Conservation (phyloP, 192 early-diverging fungal species). For the Coemansia sp. region DNA sequence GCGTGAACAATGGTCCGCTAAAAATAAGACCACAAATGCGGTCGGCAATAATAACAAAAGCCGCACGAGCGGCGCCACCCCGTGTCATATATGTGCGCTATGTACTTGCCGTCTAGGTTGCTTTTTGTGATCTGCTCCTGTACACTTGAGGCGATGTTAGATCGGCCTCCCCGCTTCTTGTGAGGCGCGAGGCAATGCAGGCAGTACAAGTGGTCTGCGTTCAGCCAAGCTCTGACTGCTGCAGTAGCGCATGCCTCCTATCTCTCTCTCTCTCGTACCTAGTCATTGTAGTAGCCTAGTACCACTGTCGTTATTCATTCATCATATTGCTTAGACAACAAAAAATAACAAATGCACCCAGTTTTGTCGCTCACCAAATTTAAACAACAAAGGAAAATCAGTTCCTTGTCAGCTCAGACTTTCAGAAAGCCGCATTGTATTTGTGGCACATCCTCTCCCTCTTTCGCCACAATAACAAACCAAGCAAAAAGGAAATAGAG, state of each 20-base stretch:
- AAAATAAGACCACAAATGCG: constrained; percentile 8
- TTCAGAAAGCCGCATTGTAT: neutral
- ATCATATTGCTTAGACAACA: neutral
- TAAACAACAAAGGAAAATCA: constrained; percentile 3
- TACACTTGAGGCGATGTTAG: neutral
- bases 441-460: neutral
- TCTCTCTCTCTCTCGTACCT: neutral
- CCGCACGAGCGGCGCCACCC: constrained; percentile 1
- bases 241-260: neutral
- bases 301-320: neutral
- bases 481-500: neutral
- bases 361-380: neutral
- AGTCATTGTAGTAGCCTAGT: neutral
- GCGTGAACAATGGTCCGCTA: constrained; percentile 7
- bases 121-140: neutral
- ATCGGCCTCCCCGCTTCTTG: neutral
- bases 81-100: neutral
- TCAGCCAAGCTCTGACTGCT: constrained; percentile 3
- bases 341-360: constrained; percentile 1
- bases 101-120: neutral
- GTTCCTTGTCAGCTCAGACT: neutral
- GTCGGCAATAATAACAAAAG: constrained; percentile 8
- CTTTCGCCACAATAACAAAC: neutral
- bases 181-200: neutral
- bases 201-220: neutral